phyloP scores from a whole-genome alignment of 345 rosid species.

The Dovyalis caffra region DNA sequence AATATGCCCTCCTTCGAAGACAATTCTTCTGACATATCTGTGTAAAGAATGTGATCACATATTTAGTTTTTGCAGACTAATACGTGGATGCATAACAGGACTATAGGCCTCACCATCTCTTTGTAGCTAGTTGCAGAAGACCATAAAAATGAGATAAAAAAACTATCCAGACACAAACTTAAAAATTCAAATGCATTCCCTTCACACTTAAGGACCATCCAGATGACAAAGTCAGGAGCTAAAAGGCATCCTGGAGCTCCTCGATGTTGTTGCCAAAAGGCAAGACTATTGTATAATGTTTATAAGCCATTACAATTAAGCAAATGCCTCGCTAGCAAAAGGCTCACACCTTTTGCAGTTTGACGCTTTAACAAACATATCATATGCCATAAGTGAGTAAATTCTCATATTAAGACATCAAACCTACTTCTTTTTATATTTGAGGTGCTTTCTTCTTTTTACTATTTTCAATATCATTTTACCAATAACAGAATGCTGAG shows the following conservation, averaged over 20 bases:
- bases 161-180: neutral
- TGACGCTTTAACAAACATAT: neutral
- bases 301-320: neutral
- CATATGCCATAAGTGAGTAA: neutral
- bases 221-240: neutral
- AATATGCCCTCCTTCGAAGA: slow-evolving; percentile 87
- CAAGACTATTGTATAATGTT: neutral
- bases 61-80: slow-evolving; percentile 7
- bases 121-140: neutral
- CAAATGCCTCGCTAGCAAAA: neutral
- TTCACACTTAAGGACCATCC: neutral
- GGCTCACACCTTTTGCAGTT: neutral
- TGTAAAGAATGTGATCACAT: slow-evolving; percentile 6
- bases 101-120: neutral
- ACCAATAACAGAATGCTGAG: too few relatives aligned
- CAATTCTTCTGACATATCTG: slow-evolving; percentile 67
- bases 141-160: neutral
- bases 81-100: neutral
- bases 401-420: neutral
- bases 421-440: neutral
- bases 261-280: neutral
- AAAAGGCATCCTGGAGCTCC: neutral
- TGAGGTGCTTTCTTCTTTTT: neutral
- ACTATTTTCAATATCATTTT: too few relatives aligned
- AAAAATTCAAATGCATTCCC: neutral